phyloP scores from a whole-genome alignment of 148 eudicot genomes.

The Nepenthes mirabilis region DNA sequence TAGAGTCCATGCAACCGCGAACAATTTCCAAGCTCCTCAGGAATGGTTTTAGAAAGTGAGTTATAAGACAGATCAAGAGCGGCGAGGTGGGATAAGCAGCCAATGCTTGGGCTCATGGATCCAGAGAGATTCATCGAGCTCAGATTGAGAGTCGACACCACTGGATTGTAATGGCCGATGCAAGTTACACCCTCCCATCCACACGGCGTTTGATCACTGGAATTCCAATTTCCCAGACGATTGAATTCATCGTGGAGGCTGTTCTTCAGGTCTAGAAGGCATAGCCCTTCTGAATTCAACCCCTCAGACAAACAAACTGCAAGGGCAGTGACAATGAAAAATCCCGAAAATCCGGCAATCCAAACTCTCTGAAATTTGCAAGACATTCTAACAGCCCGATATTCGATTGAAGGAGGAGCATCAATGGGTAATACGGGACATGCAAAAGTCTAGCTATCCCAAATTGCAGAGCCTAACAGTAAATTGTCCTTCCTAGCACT shows the following conservation, averaged over 20 bases:
- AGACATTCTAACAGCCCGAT: conserved; percentile 29
- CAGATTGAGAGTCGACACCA: conserved; percentile 57
- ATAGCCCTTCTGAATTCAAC: conserved; percentile 64
- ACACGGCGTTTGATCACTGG: conserved; percentile 65
- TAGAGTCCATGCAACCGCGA: conserved; percentile 32
- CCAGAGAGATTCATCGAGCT: conserved; percentile 61
- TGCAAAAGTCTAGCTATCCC: neutral
- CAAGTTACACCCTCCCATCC: conserved; percentile 77
- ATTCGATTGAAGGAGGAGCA: conserved; percentile 6
- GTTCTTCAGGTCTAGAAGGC: conserved; percentile 57
- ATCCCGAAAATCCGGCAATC: conserved; percentile 19
- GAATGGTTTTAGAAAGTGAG: conserved; percentile 42
- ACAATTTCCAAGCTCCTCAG: conserved; percentile 59
- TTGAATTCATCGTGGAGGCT: conserved; percentile 32
- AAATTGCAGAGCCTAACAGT: too few relatives aligned
- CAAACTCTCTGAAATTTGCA: conserved; percentile 15
- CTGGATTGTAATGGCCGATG: conserved; percentile 16
- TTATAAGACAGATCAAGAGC: conserved; percentile 48
- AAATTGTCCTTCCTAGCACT: too few relatives aligned
- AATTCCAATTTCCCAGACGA: conserved; percentile 48
- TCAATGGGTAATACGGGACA: neutral
- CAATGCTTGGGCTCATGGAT: conserved; percentile 53
- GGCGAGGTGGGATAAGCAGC: conserved; percentile 35
- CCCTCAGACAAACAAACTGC: conserved; percentile 36
- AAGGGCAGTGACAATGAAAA: conserved; percentile 17